These are phyloP conservation scores for Neurospora sp. DNA, from an alignment of 495 filamentous ascomycete species.

Conservation along the genomic window DNA sequence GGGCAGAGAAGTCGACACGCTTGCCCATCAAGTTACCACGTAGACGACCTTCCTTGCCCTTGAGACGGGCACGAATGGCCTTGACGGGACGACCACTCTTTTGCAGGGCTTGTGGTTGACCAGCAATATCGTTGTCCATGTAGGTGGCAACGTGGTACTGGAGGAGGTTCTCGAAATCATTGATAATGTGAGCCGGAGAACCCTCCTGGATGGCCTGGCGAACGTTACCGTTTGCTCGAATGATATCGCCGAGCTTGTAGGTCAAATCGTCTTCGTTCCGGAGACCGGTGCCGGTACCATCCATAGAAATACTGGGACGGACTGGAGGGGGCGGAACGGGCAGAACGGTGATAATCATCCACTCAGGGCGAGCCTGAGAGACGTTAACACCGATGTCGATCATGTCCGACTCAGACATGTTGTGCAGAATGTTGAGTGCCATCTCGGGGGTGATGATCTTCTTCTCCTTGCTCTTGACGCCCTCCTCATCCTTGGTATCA, in stretches of 20 bases:
- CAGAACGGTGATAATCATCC: conserved; percentile 94
- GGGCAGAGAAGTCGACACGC: conserved; percentile 97
- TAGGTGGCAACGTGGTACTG: conserved; percentile 98
- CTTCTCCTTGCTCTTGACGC: conserved; percentile 74
- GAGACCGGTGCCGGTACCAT: conserved; percentile 75
- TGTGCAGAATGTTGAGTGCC: conserved; percentile 75
- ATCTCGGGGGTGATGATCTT: conserved; percentile 71
- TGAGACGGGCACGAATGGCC: conserved; percentile 87
- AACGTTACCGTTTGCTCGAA: conserved; percentile 93
- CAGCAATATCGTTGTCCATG: conserved; percentile 99
- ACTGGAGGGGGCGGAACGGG: conserved; percentile 94
- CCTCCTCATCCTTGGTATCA: conserved; percentile 55
- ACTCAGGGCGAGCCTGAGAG: conserved; percentile 90
- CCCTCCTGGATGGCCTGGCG: conserved; percentile 78
- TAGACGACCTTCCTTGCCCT: conserved; percentile 95
- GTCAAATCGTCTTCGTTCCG: conserved; percentile 97
- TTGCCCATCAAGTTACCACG: conserved; percentile 99
- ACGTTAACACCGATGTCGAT: conserved; percentile 81
- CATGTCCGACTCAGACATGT: conserved; percentile 70
- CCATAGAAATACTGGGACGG: conserved; percentile 87
- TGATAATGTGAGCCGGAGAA: conserved; percentile 76
- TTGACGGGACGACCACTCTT: conserved; percentile 96
- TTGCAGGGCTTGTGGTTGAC: conserved; percentile 88
- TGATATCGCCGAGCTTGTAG: conserved; percentile 96
- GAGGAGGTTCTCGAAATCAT: conserved; percentile 83